Evolutionary conservation across 495 filamentous ascomycete genomes (phyloP), one percentile per base, ranked within the genome.

Genomic region (Cudoniella acicularis): DNA sequence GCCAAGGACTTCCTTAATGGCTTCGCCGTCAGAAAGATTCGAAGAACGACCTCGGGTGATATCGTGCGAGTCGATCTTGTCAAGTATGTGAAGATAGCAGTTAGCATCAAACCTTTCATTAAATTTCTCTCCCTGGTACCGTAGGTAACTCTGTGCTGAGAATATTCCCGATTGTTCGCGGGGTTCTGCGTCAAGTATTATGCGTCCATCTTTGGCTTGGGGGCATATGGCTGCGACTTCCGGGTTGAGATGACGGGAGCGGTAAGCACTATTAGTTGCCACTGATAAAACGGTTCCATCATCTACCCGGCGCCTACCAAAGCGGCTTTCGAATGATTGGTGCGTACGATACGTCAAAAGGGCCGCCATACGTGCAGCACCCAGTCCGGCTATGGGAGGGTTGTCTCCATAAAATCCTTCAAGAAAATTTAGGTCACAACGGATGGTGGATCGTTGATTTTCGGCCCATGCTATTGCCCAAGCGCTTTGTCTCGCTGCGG

Each of bases 381-480:
- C 67, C 13, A 75, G 58, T 4, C 72, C 72, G 1, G 55, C 52
- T 0, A 60, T 63, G 9, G 72, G 72, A 0, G 72, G 72, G 13
- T 22, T 24, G 8, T 69, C 64, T 13, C 65, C 62, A 49, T 75
- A 75, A 48, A 66, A 67, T 3, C 72, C 72, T 36, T 68, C 64
- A 24, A 63, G 54, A 60, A 69, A 73, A 9, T 58, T 62, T 0
- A 67, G 61, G 46, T 75, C 72, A 1, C 64, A 55, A 50, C 69
- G 69, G 45, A 75, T 71, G 45, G 68, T 65, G 36, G 69, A 65
- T 11, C 72, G 60, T 24, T 75, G 72, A 2, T 69, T 61, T 62
- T 75, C 72, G 6, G 67, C 68, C 71, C 71, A 75, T 0, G 69
- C 67, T 16, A 73, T 73, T 3, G 69, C 70, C 72, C 72, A 75